Evolutionary conservation across 2,329 filamentous ascomycete species (phyloP).

Genomic region (Cercospora sesami): DNA sequence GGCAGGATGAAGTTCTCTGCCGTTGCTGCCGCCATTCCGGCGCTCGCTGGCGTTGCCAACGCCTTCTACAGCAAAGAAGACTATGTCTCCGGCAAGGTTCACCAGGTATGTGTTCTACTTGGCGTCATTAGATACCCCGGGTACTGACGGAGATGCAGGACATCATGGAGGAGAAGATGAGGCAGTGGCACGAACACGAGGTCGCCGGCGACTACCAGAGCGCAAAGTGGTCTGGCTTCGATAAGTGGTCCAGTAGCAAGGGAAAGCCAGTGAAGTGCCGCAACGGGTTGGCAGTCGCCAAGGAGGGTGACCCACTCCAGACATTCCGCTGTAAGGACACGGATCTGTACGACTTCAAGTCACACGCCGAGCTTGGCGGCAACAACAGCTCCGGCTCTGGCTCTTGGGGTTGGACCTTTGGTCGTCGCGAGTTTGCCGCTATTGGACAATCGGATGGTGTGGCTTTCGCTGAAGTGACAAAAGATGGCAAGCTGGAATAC

Average conservation of each 20-base stretch:
- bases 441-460: slow-evolving; percentile 58
- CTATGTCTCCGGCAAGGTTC: slow-evolving; percentile 25
- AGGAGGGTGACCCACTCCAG: slow-evolving; percentile 50
- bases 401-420: slow-evolving; percentile 57
- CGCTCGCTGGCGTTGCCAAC: slow-evolving; percentile 24
- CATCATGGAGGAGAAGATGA: slow-evolving; percentile 11
- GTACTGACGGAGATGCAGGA: no score
- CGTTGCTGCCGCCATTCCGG: slow-evolving; percentile 18
- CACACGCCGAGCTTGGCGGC: slow-evolving; percentile 56
- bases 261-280: slow-evolving; percentile 38
- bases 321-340: slow-evolving; percentile 43
- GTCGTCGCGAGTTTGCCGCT: slow-evolving; percentile 57
- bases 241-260: slow-evolving; percentile 22
- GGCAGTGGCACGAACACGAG: slow-evolving; percentile 30
- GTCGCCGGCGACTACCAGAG: slow-evolving; percentile 30
- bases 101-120: slow-evolving; percentile 18
- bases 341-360: slow-evolving; percentile 53
- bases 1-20: slow-evolving; percentile 27
- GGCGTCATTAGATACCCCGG: no score
- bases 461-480: slow-evolving; percentile 56
- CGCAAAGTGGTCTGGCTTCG: slow-evolving; percentile 12
- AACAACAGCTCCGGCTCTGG: slow-evolving; percentile 46
- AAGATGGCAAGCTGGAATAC: slow-evolving; percentile 55
- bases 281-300: slow-evolving; percentile 48
- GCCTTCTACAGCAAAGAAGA: slow-evolving; percentile 24